Percentiles rank a stretch among this genome's conserved stretches.
Conservation (phyloP, 371 early-diverging fungal species). For the Smittium mucronatum region DNA sequence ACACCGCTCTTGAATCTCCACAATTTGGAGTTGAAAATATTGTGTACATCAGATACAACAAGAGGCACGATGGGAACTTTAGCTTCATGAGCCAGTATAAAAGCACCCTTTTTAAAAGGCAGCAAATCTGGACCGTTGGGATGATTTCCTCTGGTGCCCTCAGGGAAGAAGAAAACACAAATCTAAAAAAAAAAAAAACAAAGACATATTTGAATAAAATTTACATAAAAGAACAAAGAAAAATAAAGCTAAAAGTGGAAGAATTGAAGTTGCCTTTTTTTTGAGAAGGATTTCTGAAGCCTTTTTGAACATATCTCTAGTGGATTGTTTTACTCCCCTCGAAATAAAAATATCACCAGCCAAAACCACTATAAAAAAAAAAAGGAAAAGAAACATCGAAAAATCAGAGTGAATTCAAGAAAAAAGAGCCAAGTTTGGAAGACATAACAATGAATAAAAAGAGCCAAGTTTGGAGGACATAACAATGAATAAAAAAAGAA, state of each 20-base stretch:
- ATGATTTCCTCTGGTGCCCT: constrained; percentile 77
- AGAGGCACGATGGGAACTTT: constrained; percentile 82
- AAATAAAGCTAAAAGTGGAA: not conserved
- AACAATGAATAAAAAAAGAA: no score
- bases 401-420: no score
- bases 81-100: constrained; percentile 81
- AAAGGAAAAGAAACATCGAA: no score
- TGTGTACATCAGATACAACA: constrained; percentile 62
- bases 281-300: constrained; percentile 62
- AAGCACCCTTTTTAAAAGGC: constrained; percentile 88
- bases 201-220: no score
- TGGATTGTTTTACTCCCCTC: constrained; percentile 65
- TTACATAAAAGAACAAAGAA: no score
- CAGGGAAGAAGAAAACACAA: constrained; percentile 82
- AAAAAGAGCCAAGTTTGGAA: no score
- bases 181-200: constrained; percentile 35
- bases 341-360: constrained; percentile 76
- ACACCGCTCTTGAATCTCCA: constrained; percentile 51
- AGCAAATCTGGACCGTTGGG: constrained; percentile 54
- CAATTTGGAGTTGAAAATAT: constrained; percentile 49
- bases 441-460: no score
- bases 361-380: constrained; percentile 43
- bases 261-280: constrained; percentile 42
- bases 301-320: constrained; percentile 59
- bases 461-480: no score